A percentile compares a stretch with the other conserved stretches of the same genome.
Conservation (phyloP, 495 filamentous ascomycete genomes). For the Barbatosphaeria neglecta region DNA sequence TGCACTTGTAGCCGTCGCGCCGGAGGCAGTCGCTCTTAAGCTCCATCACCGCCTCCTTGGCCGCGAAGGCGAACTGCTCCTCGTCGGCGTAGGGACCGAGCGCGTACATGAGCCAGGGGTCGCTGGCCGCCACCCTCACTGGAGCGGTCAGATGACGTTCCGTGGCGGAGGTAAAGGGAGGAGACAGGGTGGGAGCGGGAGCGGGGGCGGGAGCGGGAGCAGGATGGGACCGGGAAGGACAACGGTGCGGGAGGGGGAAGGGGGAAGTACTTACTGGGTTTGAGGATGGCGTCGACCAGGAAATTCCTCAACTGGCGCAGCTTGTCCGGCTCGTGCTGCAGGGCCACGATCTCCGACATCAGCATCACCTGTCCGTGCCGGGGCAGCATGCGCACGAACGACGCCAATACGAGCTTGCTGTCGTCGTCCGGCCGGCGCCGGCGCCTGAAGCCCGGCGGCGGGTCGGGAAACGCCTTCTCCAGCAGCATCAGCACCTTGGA, state of each 20-base stretch:
- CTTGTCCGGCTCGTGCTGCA: neutral
- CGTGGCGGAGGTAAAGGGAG: neutral
- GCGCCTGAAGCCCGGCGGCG: too few relatives aligned
- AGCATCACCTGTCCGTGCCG: neutral
- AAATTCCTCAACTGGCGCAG: neutral
- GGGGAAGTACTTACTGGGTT: neutral
- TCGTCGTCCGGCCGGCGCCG: neutral
- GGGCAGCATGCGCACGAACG: neutral
- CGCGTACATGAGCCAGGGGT: neutral
- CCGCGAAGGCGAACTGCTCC: neutral
- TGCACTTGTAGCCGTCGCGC: neutral
- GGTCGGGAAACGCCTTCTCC: too few relatives aligned
- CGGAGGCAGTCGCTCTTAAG: neutral
- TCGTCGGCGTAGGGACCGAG: neutral
- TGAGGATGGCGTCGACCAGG: neutral
- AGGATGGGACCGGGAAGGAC: too few relatives aligned
- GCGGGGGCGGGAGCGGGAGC: too few relatives aligned
- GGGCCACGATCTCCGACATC: neutral
- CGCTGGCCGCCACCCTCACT: neutral
- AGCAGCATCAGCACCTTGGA: too few relatives aligned
- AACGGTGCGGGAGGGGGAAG: too few relatives aligned
- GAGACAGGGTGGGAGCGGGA: too few relatives aligned
- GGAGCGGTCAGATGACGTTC: neutral
- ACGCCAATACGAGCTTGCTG: neutral
- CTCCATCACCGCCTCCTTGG: neutral